Evolutionary conservation across 1,139 yeast species (phyloP), one percentile per base, ranked within the genome.

Genomic region (Sugiyamaella sp.): DNA sequence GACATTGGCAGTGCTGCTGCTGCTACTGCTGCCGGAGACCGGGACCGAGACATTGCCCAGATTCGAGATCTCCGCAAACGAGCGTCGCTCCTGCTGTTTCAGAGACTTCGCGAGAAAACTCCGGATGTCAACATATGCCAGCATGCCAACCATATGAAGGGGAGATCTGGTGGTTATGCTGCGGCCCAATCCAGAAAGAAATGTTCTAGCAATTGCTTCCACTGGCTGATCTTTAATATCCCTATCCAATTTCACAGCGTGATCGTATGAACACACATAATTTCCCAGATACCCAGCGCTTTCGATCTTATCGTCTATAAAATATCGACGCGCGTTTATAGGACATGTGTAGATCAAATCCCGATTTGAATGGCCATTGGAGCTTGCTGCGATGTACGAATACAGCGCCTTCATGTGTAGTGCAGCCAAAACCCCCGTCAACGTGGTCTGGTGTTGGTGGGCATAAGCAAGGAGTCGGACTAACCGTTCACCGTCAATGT

Each of bases 1-100:
- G n/a, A n/a, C n/a, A n/a, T n/a, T n/a, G n/a, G n/a, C n/a, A n/a
- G n/a, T n/a, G n/a, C 4, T 29, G 4, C 35, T 12, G n/a, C 14
- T 29, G 35, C 35, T 14, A 29, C 4, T 8, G 35, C 35, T 29
- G 35, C 35, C n/a, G 8, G 35, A 12, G 35, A 14, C 25, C 12
- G 37, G 17, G 10, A 33, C n/a, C 51, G 51, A 38, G 16, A 54
- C 51, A 8, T 55, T 52, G 25, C 65, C 65, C 20, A 62, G 57
- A 52, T 62, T 62, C 17, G 65, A 62, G 9, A 62, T 42, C 47
- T 62, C 65, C 6, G 53, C 61, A 8, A 59, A 21, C 9, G 52
- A 48, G 10, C 56, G 46, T 29, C 65, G 51, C 6, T 20, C 19
- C 5, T 46, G 50, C 19, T 46, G 29, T 2, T 41, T 35, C n/a